Evolutionary conservation across 768 basidiomycete genomes (phyloP).

Genomic region (Clavulina sp.): DNA sequence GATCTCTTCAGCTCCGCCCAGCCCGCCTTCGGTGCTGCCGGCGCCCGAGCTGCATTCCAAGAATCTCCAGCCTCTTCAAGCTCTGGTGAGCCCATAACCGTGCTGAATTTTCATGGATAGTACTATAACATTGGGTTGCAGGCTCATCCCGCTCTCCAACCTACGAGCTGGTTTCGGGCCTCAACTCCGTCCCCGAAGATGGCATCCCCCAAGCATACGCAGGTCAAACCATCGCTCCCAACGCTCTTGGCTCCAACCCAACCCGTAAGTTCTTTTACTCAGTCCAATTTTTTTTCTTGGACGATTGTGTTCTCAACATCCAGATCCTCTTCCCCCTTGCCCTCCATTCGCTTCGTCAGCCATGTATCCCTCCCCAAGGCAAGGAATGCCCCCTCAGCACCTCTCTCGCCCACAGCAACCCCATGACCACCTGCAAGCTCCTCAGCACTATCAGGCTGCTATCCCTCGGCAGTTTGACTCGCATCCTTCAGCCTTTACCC

Average conservation of each 20-base stretch:
- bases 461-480: constrained; percentile 32
- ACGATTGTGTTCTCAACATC: constrained; percentile 21
- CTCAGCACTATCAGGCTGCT: constrained; percentile 50
- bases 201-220: constrained; percentile 53
- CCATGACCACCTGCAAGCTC: constrained; percentile 6
- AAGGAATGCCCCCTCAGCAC: too few relatives aligned
- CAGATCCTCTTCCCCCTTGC: constrained; percentile 30
- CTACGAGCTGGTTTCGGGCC: constrained; percentile 35
- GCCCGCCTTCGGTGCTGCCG: constrained; percentile 27
- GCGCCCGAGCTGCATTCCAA: constrained; percentile 55
- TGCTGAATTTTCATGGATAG: constrained; percentile 33
- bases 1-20: constrained; percentile 34
- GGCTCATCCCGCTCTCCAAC: constrained; percentile 16
- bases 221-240: constrained; percentile 39
- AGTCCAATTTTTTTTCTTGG: constrained; percentile 32
- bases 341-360: constrained; percentile 2
- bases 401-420: too few relatives aligned
- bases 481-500: too few relatives aligned
- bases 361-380: too few relatives aligned
- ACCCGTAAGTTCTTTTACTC: constrained; percentile 25
- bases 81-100: constrained; percentile 26
- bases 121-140: constrained; percentile 30
- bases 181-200: constrained; percentile 54
- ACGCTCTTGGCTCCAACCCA: constrained; percentile 30
- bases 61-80: constrained; percentile 41